Conservation (phyloP, 305 asterid genomes). For the Ilex paraguariensis region DNA sequence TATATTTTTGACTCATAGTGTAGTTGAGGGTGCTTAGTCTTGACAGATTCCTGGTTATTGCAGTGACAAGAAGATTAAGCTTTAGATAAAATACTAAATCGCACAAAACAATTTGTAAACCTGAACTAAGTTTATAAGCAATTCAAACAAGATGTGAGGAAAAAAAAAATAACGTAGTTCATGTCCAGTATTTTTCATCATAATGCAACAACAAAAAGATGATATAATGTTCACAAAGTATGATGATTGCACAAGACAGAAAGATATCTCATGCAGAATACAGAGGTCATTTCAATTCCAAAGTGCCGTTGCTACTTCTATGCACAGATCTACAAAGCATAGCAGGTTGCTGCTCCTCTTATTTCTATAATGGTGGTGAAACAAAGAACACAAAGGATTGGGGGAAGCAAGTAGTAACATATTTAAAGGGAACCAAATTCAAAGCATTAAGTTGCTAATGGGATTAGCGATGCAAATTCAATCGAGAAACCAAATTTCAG, state of each 20-base stretch:
- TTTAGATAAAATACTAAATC: not conserved
- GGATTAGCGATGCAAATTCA: too few relatives aligned
- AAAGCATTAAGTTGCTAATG: too few relatives aligned
- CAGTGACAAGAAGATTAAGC: constrained; percentile 10
- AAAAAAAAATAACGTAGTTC: not conserved
- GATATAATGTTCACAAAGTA: not conserved
- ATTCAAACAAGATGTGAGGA: not conserved
- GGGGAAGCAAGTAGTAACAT: too few relatives aligned
- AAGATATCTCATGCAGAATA: not conserved
- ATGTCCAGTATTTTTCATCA: not conserved
- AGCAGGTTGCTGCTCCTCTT: too few relatives aligned
- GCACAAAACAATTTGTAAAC: constrained; percentile 5
- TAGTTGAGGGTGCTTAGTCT: constrained; percentile 90
- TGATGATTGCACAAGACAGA: not conserved
- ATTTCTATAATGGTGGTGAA: too few relatives aligned
- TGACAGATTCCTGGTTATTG: constrained; percentile 64
- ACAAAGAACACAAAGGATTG: too few relatives aligned
- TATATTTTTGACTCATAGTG: constrained; percentile 90
- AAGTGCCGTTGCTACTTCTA: not conserved
- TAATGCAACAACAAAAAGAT: not conserved
- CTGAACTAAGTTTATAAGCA: not conserved
- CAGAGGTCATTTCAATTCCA: not conserved
- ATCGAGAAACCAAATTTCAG: too few relatives aligned
- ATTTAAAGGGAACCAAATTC: too few relatives aligned
- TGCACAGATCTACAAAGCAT: too few relatives aligned